phyloP scores from a whole-genome alignment of 2,329 filamentous ascomycete genomes.

The Dactylellina leptospora region DNA sequence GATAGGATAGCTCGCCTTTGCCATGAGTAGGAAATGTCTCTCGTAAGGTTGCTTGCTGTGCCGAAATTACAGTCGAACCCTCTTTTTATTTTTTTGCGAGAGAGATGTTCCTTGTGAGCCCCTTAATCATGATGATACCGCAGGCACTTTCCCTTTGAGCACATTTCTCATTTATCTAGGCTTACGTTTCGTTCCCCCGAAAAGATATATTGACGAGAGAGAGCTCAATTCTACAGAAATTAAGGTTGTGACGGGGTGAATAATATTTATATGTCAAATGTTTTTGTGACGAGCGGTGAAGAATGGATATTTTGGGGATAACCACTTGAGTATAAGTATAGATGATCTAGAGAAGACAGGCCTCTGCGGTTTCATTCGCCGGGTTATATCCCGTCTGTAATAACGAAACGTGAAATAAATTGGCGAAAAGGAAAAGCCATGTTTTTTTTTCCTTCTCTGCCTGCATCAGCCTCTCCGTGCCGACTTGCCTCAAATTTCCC shows the following conservation, averaged over 20 bases:
- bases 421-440: conserved; percentile 6
- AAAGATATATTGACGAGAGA: too few species aligned
- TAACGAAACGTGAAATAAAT: conserved; percentile 37
- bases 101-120: conserved; percentile 34
- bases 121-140: conserved; percentile 51
- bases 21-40: conserved; percentile 23
- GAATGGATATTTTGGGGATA: too few species aligned
- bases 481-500: conserved; percentile 42
- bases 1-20: conserved; percentile 44
- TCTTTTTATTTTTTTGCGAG: conserved; percentile 24
- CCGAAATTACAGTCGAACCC: conserved; percentile 25
- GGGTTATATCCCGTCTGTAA: conserved; percentile 38
- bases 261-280: too few species aligned
- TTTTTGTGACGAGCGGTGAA: too few species aligned
- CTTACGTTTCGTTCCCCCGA: neutral
- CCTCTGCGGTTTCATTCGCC: conserved; percentile 41
- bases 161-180: neutral
- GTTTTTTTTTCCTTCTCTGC: too few species aligned
- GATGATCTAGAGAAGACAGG: too few species aligned
- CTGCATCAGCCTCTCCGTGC: conserved; percentile 28
- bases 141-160: conserved; percentile 34
- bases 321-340: too few species aligned
- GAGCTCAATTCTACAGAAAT: neutral
- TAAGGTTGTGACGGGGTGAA: too few species aligned
- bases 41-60: conserved; percentile 5